Conservation (phyloP, 1,284 basidiomycete species). For the Sporisorium graminicola region DNA sequence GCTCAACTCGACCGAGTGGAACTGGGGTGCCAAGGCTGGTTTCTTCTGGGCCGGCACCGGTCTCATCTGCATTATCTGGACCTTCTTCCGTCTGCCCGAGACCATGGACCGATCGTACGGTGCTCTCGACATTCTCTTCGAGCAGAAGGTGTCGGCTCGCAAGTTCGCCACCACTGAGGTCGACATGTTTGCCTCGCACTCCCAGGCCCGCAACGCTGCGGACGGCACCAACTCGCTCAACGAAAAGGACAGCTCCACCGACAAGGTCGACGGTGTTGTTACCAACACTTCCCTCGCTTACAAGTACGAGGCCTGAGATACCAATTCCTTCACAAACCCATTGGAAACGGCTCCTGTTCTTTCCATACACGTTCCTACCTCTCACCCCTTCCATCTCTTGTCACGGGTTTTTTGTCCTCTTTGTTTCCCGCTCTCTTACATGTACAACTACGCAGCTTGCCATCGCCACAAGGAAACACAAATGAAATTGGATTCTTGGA, state of each 20-base stretch:
- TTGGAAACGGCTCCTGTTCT: no score
- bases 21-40: slow-evolving; percentile 70
- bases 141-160: slow-evolving; percentile 66
- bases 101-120: slow-evolving; percentile 71
- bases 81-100: slow-evolving; percentile 70
- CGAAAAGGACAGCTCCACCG: slow-evolving; percentile 38
- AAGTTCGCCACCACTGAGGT: slow-evolving; percentile 69
- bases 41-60: slow-evolving; percentile 71
- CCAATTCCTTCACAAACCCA: background rate
- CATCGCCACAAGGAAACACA: no score
- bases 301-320: no score
- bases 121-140: slow-evolving; percentile 71
- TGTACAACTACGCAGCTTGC: no score
- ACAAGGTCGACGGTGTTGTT: slow-evolving; percentile 38
- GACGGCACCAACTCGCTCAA: slow-evolving; percentile 13
- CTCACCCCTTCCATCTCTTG: no score
- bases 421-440: no score
- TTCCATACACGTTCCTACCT: no score
- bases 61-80: slow-evolving; percentile 70
- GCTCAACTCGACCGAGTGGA: slow-evolving; percentile 71
- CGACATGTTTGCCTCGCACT: slow-evolving; percentile 55
- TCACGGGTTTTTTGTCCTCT: no score
- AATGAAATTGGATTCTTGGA: no score
- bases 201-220: slow-evolving; percentile 12
- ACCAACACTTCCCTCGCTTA: no score